These are phyloP conservation scores for Rhizopogon roseolus DNA, from an alignment of 768 basidiomycete genomes.

Conservation along the genomic window DNA sequence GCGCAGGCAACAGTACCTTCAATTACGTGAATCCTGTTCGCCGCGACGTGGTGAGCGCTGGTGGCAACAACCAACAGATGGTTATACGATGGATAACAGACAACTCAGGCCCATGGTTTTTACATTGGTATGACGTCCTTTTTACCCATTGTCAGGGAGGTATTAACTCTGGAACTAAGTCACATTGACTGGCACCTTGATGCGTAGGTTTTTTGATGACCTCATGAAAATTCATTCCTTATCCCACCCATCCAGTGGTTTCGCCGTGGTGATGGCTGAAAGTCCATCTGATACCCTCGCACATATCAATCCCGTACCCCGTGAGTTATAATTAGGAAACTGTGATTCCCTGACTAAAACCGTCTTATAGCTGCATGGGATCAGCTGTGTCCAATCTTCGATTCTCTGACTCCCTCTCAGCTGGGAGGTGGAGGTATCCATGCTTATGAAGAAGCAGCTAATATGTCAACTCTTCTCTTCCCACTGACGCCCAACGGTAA, in stretches of 20 bases:
- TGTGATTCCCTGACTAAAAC: neutral
- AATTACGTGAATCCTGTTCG: slow-evolving; percentile 34
- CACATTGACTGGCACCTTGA: slow-evolving; percentile 18
- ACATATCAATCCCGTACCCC: neutral
- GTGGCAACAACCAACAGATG: slow-evolving; percentile 33
- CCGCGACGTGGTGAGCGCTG: slow-evolving; percentile 23
- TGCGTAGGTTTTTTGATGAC: slow-evolving; percentile 2
- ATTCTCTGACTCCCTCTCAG: slow-evolving; percentile 14
- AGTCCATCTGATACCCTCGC: slow-evolving; percentile 7
- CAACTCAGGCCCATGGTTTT: slow-evolving; percentile 57
- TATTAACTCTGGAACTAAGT: slow-evolving; percentile 1
- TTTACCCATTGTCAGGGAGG: neutral
- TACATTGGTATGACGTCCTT: slow-evolving; percentile 20
- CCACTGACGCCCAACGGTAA: neutral
- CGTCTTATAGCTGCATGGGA: slow-evolving; percentile 16
- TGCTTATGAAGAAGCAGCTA: slow-evolving; percentile 15
- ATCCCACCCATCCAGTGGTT: slow-evolving; percentile 13
- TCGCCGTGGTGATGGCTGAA: slow-evolving; percentile 27
- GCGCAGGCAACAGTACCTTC: slow-evolving; percentile 16
- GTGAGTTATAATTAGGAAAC: neutral
- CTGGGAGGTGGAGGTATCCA: slow-evolving; percentile 12
- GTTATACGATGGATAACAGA: slow-evolving; percentile 56
- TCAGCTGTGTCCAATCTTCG: slow-evolving; percentile 18
- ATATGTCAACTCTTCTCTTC: slow-evolving; percentile 11
- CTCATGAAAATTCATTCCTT: neutral